These are phyloP conservation scores for Vishniacozyma victoriae DNA, from an alignment of 768 basidiomycete genomes.

Conservation along the genomic window DNA sequence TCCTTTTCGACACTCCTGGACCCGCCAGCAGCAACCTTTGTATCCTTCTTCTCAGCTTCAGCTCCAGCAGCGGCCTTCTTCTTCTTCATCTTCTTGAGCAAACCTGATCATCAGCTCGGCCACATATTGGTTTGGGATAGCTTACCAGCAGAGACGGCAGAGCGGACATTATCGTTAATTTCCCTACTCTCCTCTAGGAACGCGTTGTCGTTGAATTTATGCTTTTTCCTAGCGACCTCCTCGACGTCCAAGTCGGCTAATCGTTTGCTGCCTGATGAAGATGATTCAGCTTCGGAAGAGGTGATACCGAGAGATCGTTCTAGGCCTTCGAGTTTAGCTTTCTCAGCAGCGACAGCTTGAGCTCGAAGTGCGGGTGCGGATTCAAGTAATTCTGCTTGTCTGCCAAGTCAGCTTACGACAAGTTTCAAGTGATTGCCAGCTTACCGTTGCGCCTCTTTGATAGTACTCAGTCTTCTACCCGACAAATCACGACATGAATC, in stretches of 20 bases:
- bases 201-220: conserved; percentile 83
- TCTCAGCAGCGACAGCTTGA: conserved; percentile 68
- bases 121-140: conserved; percentile 1
- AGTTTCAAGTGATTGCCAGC: conserved; percentile 27
- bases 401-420: conserved; percentile 2
- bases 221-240: conserved; percentile 58
- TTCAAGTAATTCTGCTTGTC: conserved; percentile 55
- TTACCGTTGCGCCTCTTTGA: conserved; percentile 93
- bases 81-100: conserved; percentile 43
- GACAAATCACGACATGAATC: conserved; percentile 90
- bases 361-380: conserved; percentile 73
- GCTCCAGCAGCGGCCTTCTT: conserved; percentile 14
- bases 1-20: conserved; percentile 33
- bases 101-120: conserved; percentile 14
- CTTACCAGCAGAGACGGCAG: conserved; percentile 76
- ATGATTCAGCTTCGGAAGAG: conserved; percentile 17
- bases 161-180: conserved; percentile 84
- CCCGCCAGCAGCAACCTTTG: conserved; percentile 1
- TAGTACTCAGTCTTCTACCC: conserved; percentile 80
- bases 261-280: conserved; percentile 41
- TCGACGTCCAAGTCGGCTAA: conserved; percentile 42
- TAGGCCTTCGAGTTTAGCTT: conserved; percentile 73
- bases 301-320: conserved; percentile 74
- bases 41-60: not conserved
- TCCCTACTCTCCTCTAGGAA: conserved; percentile 87